phyloP scores from a whole-genome alignment of 139 green algal species.

The Volvox reticuliferus region DNA sequence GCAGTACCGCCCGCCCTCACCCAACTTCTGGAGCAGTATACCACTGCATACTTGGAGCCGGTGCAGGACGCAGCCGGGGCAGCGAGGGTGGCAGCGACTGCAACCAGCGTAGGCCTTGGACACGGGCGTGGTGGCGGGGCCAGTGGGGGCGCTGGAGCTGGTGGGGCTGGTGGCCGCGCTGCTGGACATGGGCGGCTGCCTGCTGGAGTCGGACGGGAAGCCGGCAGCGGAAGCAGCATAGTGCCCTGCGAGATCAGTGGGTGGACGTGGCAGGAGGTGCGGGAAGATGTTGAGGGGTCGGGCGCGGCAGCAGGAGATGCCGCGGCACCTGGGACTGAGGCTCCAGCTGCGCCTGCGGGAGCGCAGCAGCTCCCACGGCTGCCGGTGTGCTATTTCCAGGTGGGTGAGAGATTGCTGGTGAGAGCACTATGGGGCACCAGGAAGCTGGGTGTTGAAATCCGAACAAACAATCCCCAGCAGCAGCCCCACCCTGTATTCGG shows the following conservation, averaged over 20 bases:
- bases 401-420: background rate
- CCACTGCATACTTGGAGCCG: background rate
- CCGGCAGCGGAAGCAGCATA: background rate
- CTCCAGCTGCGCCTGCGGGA: background rate
- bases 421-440: too few species aligned
- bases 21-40: background rate
- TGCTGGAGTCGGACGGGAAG: background rate
- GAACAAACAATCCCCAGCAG: too few species aligned
- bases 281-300: background rate
- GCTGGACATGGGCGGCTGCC: background rate
- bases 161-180: background rate
- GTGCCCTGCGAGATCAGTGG: conserved; percentile 5
- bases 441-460: too few species aligned
- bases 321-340: background rate
- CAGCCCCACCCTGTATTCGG: too few species aligned
- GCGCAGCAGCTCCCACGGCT: background rate
- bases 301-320: background rate
- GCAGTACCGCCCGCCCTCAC: background rate
- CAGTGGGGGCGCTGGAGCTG: background rate
- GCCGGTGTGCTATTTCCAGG: conserved; percentile 8
- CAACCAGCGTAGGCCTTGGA: background rate
- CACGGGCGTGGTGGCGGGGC: background rate
- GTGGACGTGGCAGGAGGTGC: conserved; percentile 5
- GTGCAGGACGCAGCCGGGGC: background rate
- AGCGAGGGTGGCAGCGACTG: background rate